Evolutionary conservation across 768 basidiomycete genomes (phyloP).

Genomic region (Phaffia tasmanica): DNA sequence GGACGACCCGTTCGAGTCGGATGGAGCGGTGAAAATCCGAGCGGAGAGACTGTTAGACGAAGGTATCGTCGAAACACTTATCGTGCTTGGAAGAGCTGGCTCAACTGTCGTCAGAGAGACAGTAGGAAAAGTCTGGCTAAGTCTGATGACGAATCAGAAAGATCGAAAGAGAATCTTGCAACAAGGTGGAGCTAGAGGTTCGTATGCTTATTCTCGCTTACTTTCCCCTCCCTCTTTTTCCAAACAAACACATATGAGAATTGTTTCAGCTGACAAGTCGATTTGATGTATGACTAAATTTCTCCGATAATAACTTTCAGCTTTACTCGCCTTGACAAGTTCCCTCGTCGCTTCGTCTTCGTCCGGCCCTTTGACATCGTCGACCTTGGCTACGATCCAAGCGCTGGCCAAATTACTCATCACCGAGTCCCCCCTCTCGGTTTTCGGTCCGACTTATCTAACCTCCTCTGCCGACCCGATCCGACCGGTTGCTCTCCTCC

Average conservation of each 20-base stretch:
- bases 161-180: slow-evolving; percentile 67
- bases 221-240: background rate
- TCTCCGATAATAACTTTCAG: too few relatives aligned
- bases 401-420: slow-evolving; percentile 87
- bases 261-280: background rate
- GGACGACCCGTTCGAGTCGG: slow-evolving; percentile 49
- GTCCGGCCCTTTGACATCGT: slow-evolving; percentile 1
- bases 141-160: slow-evolving; percentile 62
- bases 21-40: slow-evolving; percentile 53
- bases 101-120: slow-evolving; percentile 53
- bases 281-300: too few relatives aligned
- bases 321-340: background rate
- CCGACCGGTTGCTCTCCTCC: slow-evolving; percentile 61
- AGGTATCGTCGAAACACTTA: slow-evolving; percentile 56
- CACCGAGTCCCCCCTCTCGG: slow-evolving; percentile 75
- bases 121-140: slow-evolving; percentile 55
- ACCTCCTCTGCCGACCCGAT: slow-evolving; percentile 62
- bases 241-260: background rate
- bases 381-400: slow-evolving; percentile 51
- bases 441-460: slow-evolving; percentile 75
- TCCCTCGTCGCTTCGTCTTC: background rate
- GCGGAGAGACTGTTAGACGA: slow-evolving; percentile 50
- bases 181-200: slow-evolving; percentile 62
- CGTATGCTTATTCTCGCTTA: slow-evolving; percentile 26
- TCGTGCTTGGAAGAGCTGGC: slow-evolving; percentile 50